Evolutionary conservation across 164 flowering plant species (phyloP).

Genomic region (Nymphaea colorata): DNA sequence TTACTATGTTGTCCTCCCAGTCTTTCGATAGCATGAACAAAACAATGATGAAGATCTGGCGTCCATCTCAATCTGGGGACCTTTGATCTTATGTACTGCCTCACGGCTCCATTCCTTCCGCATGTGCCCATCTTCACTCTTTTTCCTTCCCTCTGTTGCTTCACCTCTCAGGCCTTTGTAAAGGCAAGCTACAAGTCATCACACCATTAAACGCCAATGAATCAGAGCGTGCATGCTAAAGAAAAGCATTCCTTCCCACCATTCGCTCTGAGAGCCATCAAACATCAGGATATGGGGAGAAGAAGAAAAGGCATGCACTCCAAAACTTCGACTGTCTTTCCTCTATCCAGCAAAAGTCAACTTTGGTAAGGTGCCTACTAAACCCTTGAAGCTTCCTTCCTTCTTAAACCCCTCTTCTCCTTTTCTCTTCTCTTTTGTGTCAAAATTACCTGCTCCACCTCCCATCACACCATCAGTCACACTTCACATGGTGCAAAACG

Average conservation of each 20-base stretch:
- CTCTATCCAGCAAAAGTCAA: not conserved
- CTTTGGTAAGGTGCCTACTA: not conserved
- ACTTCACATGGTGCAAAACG: not conserved
- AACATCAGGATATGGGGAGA: not conserved
- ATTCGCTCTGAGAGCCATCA: not conserved
- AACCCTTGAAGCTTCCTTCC: not conserved
- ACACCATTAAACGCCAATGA: not conserved
- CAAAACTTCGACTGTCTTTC: not conserved
- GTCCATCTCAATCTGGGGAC: slow-evolving; percentile 85
- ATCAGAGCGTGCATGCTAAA: no score
- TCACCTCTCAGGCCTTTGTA: not conserved
- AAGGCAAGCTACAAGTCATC: not conserved
- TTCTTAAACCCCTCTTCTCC: not conserved
- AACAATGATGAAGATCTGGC: slow-evolving; percentile 75
- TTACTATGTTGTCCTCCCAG: slow-evolving; percentile 88
- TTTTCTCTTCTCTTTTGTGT: not conserved
- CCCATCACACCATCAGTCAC: not conserved
- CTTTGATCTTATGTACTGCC: slow-evolving; percentile 73
- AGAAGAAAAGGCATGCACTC: not conserved
- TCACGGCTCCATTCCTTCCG: slow-evolving; percentile 58
- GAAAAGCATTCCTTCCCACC: no score
- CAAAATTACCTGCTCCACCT: no score
- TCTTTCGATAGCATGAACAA: slow-evolving; percentile 69
- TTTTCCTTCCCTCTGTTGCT: not conserved
- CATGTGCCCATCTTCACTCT: slow-evolving; percentile 36